Conservation (phyloP, 805 yeast genomes). For the Lachancea lanzarotensis region DNA sequence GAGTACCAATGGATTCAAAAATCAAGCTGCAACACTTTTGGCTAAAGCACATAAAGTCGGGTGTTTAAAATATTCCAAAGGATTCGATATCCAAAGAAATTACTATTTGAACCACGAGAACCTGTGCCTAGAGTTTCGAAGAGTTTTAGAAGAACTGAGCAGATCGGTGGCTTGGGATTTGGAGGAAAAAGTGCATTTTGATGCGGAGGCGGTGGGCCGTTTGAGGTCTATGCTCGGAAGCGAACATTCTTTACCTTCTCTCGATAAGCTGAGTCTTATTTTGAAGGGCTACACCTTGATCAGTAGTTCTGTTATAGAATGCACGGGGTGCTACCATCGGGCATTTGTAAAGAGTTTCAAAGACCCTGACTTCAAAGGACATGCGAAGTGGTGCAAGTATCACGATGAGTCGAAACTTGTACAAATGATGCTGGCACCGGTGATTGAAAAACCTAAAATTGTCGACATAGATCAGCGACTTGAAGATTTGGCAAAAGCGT, state of each 20-base stretch:
- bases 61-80: slow-evolving; percentile 9
- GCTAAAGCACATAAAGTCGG: slow-evolving; percentile 5
- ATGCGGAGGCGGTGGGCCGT: not conserved
- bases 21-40: slow-evolving; percentile 9
- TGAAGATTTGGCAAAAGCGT: not conserved
- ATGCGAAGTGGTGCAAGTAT: slow-evolving; percentile 21
- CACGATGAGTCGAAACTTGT: slow-evolving; percentile 6
- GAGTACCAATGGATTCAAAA: slow-evolving; percentile 4
- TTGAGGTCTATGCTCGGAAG: not conserved
- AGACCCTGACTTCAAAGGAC: slow-evolving; percentile 11
- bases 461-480: not conserved
- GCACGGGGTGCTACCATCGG: slow-evolving; percentile 16
- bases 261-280: slow-evolving; percentile 7
- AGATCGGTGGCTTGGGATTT: not conserved
- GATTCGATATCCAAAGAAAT: slow-evolving; percentile 10
- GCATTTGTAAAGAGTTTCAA: slow-evolving; percentile 8
- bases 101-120: slow-evolving; percentile 11
- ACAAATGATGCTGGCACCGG: not conserved
- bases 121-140: slow-evolving; percentile 11
- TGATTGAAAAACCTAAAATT: not conserved
- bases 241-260: not conserved
- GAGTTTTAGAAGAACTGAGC: slow-evolving; percentile 5
- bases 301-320: slow-evolving; percentile 7
- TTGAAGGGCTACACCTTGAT: slow-evolving; percentile 15
- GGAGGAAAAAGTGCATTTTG: not conserved